These are phyloP conservation scores for Calonectria pseudoreteaudii DNA, from an alignment of 2,329 filamentous ascomycete species.

Conservation along the genomic window DNA sequence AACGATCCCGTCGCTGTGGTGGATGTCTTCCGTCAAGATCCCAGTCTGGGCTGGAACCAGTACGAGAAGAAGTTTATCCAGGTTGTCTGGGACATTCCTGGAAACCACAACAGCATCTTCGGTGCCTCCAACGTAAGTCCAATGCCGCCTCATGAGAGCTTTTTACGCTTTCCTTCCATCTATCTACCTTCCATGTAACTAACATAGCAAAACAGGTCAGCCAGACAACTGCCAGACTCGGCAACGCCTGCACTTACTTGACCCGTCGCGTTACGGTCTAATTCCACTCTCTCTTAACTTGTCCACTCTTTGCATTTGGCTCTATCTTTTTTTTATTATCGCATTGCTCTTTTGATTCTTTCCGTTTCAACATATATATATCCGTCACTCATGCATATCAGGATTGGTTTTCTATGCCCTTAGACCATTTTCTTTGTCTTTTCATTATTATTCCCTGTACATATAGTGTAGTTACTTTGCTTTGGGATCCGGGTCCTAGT, in stretches of 20 bases:
- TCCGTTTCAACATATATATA: neutral
- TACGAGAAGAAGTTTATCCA: slow-evolving; percentile 18
- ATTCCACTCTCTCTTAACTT: neutral
- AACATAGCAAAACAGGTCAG: neutral
- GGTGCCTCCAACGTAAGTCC: slow-evolving; percentile 6
- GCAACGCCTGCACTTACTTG: slow-evolving; percentile 16
- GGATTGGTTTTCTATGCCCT: neutral
- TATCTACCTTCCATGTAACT: neutral
- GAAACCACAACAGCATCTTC: slow-evolving; percentile 21
- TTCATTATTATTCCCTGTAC: slow-evolving; percentile 1
- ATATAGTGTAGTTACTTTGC: slow-evolving; percentile 2
- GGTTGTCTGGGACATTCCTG: slow-evolving; percentile 21
- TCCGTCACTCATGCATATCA: slow-evolving; percentile 2
- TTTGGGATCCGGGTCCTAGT: slow-evolving; percentile 4
- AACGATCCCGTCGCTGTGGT: slow-evolving; percentile 16
- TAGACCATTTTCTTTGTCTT: slow-evolving; percentile 1
- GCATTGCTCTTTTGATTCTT: neutral
- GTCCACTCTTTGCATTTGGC: neutral
- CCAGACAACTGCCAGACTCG: slow-evolving; percentile 6
- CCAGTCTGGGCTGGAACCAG: slow-evolving; percentile 15
- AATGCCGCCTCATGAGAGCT: neutral
- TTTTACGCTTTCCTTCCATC: neutral
- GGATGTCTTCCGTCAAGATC: slow-evolving; percentile 16
- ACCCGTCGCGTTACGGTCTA: slow-evolving; percentile 10
- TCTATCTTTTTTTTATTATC: neutral